These are phyloP conservation scores for Naganishia kalamii DNA, from an alignment of 768 basidiomycete genomes.

Conservation along the genomic window DNA sequence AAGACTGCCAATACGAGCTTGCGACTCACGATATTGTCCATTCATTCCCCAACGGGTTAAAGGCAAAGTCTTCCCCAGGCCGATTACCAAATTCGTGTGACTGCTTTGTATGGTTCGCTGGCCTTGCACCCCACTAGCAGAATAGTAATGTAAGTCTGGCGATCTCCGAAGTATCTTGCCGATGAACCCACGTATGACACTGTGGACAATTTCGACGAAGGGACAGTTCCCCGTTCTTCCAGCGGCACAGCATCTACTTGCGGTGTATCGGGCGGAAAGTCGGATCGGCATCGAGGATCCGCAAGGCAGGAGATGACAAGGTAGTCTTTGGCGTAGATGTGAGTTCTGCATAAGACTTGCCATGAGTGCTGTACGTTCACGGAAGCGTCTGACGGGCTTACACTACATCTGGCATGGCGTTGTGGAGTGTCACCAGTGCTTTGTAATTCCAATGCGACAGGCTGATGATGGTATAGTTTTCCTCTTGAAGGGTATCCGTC, in stretches of 20 bases:
- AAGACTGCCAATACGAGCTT: too few species aligned
- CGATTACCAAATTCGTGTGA: neutral
- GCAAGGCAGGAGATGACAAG: neutral
- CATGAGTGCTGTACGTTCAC: neutral
- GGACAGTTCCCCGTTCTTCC: neutral
- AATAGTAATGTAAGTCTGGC: neutral
- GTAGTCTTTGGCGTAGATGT: neutral
- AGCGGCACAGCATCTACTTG: neutral
- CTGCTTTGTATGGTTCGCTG: neutral
- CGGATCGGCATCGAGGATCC: constrained; percentile 11
- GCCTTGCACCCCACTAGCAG: constrained; percentile 14
- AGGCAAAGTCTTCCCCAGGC: neutral
- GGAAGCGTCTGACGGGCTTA: neutral
- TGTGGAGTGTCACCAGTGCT: neutral
- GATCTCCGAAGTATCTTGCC: too few species aligned
- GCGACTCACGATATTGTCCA: constrained; percentile 19
- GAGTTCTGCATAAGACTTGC: neutral
- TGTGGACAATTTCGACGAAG: neutral
- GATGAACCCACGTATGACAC: neutral
- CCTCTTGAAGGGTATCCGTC: neutral
- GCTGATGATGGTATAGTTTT: constrained; percentile 9
- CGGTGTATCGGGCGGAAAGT: constrained; percentile 1
- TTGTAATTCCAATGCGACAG: neutral
- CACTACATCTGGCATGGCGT: constrained; percentile 14
- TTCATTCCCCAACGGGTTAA: constrained; percentile 15